Evolutionary conservation across 2,329 filamentous ascomycete species (phyloP).

Genomic region (Westerdykella sp.): DNA sequence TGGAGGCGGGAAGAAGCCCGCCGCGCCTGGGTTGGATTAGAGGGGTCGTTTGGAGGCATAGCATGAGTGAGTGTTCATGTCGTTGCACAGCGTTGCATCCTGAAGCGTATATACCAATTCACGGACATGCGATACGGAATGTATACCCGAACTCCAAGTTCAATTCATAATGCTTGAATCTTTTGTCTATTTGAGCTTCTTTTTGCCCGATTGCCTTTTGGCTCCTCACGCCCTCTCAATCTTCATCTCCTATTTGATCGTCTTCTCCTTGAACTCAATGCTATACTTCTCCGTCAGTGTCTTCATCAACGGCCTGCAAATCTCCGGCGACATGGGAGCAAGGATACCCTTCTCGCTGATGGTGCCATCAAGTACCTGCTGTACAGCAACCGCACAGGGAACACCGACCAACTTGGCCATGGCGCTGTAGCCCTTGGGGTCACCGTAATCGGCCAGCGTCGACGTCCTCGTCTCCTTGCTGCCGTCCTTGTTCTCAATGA

Average conservation of each 20-base stretch:
- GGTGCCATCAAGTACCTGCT: conserved; percentile 70
- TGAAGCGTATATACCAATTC: neutral
- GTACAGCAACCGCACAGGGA: conserved; percentile 66
- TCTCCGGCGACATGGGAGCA: conserved; percentile 66
- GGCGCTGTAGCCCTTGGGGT: conserved; percentile 68
- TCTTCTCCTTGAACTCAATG: conserved; percentile 68
- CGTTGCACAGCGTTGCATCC: neutral
- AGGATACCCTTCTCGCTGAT: conserved; percentile 67
- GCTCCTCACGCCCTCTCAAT: neutral
- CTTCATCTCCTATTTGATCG: conserved; percentile 22
- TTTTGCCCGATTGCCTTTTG: neutral
- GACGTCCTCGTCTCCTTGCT: conserved; percentile 69
- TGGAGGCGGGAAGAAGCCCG: conserved; percentile 47
- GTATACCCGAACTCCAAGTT: neutral
- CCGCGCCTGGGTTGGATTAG: conserved; percentile 35
- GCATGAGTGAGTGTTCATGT: neutral
- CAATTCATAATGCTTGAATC: neutral
- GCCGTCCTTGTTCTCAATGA: conserved; percentile 76
- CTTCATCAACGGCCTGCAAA: conserved; percentile 68
- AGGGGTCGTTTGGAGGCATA: neutral
- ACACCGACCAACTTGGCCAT: conserved; percentile 82
- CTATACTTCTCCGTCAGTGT: conserved; percentile 73
- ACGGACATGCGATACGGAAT: neutral
- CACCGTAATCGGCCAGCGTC: conserved; percentile 78
- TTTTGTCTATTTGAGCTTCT: neutral